phyloP scores from a whole-genome alignment of 148 eudicot species.

The Chenopodium album region DNA sequence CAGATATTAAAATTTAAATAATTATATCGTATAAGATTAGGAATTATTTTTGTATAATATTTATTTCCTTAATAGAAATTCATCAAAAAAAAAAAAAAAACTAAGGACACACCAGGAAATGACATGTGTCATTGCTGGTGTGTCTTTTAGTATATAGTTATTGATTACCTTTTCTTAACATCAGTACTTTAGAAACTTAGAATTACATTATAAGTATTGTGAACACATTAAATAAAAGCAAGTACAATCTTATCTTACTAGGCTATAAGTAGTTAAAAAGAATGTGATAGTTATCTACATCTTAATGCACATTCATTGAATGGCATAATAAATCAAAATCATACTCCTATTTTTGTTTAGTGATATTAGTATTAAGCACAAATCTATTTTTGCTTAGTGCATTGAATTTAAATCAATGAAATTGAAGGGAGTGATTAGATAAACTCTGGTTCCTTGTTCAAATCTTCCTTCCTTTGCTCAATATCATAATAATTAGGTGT shows the following conservation, averaged over 20 bases:
- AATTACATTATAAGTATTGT: not conserved
- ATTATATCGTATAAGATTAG: too few species aligned
- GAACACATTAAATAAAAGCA: not conserved
- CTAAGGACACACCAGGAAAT: too few species aligned
- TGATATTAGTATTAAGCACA: not conserved
- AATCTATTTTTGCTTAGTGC: too few species aligned
- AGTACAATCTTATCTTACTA: not conserved
- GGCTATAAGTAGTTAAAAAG: not conserved
- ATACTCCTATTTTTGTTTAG: too few species aligned
- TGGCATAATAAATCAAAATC: not conserved
- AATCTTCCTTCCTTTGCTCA: too few species aligned
- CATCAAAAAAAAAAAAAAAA: too few species aligned
- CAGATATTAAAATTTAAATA: too few species aligned
- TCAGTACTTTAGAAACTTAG: not conserved
- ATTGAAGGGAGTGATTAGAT: not conserved
- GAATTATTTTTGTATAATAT: too few species aligned
- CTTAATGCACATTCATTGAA: not conserved
- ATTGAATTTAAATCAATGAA: not conserved
- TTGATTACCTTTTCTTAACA: not conserved
- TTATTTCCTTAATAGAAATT: too few species aligned
- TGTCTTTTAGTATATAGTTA: too few species aligned
- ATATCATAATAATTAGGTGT: too few species aligned
- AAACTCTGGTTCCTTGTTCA: not conserved
- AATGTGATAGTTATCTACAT: not conserved
- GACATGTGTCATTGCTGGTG: too few species aligned